Evolutionary conservation across 2,329 filamentous ascomycete genomes (phyloP).

Genomic region (Parascedosporium putredinis): DNA sequence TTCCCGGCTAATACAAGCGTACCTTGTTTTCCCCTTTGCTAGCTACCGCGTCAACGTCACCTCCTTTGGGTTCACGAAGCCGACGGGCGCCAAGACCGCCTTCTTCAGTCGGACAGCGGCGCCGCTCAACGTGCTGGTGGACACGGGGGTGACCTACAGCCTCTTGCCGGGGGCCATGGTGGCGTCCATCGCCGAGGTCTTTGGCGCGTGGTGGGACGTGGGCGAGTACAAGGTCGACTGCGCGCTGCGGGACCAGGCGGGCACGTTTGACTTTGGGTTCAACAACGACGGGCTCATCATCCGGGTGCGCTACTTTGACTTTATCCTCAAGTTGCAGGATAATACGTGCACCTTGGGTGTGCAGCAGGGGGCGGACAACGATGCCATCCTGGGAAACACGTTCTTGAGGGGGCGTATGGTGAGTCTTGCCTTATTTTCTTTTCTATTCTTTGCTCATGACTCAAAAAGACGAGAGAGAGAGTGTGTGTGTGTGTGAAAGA

Average conservation of each 20-base stretch:
- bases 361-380: slow-evolving; percentile 21
- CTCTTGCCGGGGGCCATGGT: slow-evolving; percentile 33
- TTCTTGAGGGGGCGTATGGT: slow-evolving; percentile 28
- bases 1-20: neutral
- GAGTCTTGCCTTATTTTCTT: slow-evolving; percentile 10
- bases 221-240: slow-evolving; percentile 34
- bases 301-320: slow-evolving; percentile 34
- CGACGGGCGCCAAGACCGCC: slow-evolving; percentile 22
- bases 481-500: too few relatives aligned
- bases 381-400: slow-evolving; percentile 25
- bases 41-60: slow-evolving; percentile 29
- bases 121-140: slow-evolving; percentile 36
- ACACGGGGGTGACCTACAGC: slow-evolving; percentile 41
- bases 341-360: slow-evolving; percentile 24
- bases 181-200: slow-evolving; percentile 29
- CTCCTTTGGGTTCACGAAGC: slow-evolving; percentile 22
- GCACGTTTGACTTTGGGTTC: slow-evolving; percentile 39
- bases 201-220: slow-evolving; percentile 27
- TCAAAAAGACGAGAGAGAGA: too few relatives aligned
- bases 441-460: neutral
- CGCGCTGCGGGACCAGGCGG: slow-evolving; percentile 21
- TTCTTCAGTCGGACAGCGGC: slow-evolving; percentile 32
- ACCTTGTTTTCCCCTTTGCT: neutral
- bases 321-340: slow-evolving; percentile 36
- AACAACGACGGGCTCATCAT: slow-evolving; percentile 24